Percentiles rank a stretch among this genome's conserved stretches.
Conservation (phyloP, 768 basidiomycete genomes). For the Albatrellus ellisii region DNA sequence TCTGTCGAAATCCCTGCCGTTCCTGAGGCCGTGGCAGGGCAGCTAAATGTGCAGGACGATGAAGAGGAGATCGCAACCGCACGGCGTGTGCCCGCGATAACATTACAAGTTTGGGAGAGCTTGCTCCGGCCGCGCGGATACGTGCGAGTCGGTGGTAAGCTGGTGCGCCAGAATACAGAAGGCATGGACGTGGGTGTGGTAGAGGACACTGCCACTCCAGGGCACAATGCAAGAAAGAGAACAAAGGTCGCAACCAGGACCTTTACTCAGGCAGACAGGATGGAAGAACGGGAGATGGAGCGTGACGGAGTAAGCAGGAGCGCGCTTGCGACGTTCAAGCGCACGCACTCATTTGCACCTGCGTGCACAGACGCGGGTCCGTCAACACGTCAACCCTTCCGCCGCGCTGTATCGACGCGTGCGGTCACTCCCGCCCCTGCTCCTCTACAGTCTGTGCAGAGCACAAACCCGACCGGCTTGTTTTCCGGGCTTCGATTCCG, state of each 20-base stretch:
- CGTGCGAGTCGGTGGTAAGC: constrained; percentile 40
- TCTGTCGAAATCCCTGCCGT: not conserved
- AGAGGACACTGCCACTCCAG: too few species aligned
- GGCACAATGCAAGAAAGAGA: too few species aligned
- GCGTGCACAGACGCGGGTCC: constrained; percentile 10
- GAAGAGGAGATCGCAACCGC: constrained; percentile 48
- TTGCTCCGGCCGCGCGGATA: constrained; percentile 59
- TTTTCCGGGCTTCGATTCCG: constrained; percentile 47
- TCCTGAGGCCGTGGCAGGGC: not conserved
- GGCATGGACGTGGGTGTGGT: not conserved
- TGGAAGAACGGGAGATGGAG: not conserved
- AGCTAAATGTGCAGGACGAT: constrained; percentile 14
- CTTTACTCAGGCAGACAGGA: not conserved
- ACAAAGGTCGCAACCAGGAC: too few species aligned
- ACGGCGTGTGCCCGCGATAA: constrained; percentile 46
- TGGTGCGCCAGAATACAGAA: constrained; percentile 26
- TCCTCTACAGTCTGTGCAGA: not conserved
- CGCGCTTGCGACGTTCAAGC: constrained; percentile 46
- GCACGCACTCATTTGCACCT: constrained; percentile 53
- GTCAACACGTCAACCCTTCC: constrained; percentile 27
- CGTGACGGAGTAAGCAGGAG: constrained; percentile 12
- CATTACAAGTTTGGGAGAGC: constrained; percentile 57
- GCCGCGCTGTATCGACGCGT: not conserved
- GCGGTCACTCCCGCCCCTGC: constrained; percentile 15
- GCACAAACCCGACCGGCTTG: constrained; percentile 18